These are phyloP conservation scores for Trichoderma afroharzianum DNA, from an alignment of 2,329 filamentous ascomycete genomes.

Conservation along the genomic window DNA sequence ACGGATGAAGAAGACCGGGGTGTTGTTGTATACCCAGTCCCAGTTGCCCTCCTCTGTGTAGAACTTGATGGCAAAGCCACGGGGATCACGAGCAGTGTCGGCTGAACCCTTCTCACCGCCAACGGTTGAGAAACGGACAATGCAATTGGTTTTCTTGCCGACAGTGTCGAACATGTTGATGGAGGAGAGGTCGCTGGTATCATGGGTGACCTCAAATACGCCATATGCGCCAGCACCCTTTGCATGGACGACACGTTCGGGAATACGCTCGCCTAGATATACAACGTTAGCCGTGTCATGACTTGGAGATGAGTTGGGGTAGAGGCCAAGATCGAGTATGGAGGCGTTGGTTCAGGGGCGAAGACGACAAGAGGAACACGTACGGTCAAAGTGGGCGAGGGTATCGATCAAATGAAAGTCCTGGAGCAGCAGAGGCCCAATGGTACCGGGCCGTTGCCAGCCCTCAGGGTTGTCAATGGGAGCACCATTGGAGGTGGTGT, in stretches of 20 bases:
- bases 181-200: constrained; percentile 53
- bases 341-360: no score
- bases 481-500: constrained; percentile 58
- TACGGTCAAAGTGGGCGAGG: constrained; percentile 51
- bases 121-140: constrained; percentile 68
- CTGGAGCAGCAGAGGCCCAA: constrained; percentile 59
- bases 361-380: neutral
- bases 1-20: constrained; percentile 71
- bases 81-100: constrained; percentile 66
- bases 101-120: constrained; percentile 64
- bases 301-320: neutral
- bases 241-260: constrained; percentile 41
- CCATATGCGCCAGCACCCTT: constrained; percentile 45
- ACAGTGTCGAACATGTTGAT: constrained; percentile 51
- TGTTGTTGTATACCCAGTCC: constrained; percentile 75
- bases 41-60: constrained; percentile 69
- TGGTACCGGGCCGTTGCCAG: constrained; percentile 50
- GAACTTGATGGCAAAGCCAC: constrained; percentile 57
- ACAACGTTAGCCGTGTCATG: neutral
- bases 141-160: constrained; percentile 54
- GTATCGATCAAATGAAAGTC: constrained; percentile 64
- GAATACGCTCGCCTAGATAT: constrained; percentile 40
- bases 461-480: constrained; percentile 49
- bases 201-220: constrained; percentile 57
- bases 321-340: neutral